phyloP scores from a whole-genome alignment of 2,329 filamentous ascomycete genomes.

The Fusarium subglutinans region DNA sequence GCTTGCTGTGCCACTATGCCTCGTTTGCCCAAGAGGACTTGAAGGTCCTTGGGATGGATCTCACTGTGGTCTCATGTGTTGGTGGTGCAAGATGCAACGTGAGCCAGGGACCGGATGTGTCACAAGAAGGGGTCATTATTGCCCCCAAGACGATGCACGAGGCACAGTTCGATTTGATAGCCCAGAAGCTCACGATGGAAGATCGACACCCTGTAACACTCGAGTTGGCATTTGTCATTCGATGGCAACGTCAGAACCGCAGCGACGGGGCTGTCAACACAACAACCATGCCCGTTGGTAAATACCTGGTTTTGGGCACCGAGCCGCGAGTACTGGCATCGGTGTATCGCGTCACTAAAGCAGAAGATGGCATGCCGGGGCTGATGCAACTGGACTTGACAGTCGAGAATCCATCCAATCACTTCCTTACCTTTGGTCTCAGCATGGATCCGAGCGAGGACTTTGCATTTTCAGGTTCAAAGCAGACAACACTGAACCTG shows the following conservation, averaged over 20 bases:
- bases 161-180: slow-evolving; percentile 76
- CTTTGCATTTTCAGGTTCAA: slow-evolving; percentile 92
- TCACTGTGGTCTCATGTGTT: slow-evolving; percentile 68
- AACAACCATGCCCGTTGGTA: slow-evolving; percentile 78
- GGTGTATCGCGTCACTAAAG: slow-evolving; percentile 53
- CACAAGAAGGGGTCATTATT: slow-evolving; percentile 60
- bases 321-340: slow-evolving; percentile 86
- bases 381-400: slow-evolving; percentile 65
- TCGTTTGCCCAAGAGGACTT: slow-evolving; percentile 82
- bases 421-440: slow-evolving; percentile 93
- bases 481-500: slow-evolving; percentile 81
- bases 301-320: slow-evolving; percentile 80
- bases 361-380: slow-evolving; percentile 42
- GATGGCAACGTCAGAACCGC: slow-evolving; percentile 72
- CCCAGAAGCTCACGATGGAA: slow-evolving; percentile 81
- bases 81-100: slow-evolving; percentile 69
- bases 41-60: slow-evolving; percentile 68
- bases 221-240: slow-evolving; percentile 78
- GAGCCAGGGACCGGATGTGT: slow-evolving; percentile 51
- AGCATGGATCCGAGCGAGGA: slow-evolving; percentile 92
- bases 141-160: slow-evolving; percentile 75
- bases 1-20: slow-evolving; percentile 74
- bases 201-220: slow-evolving; percentile 80
- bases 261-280: slow-evolving; percentile 58
- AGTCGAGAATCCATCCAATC: slow-evolving; percentile 92